These are phyloP conservation scores for Gymnopilus dilepis DNA, from an alignment of 768 basidiomycete genomes.

Conservation along the genomic window DNA sequence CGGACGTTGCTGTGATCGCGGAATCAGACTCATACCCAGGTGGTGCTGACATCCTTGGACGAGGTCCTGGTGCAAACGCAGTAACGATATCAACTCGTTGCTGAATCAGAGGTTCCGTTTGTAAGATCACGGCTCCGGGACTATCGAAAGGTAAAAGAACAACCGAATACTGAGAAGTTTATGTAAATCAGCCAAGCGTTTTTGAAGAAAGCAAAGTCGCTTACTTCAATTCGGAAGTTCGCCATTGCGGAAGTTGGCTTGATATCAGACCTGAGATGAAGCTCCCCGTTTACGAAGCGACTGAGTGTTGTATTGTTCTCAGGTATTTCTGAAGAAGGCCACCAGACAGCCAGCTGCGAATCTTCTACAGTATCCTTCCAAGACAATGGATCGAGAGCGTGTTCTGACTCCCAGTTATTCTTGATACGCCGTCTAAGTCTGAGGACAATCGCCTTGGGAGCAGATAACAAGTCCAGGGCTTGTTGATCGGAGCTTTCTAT, in stretches of 20 bases:
- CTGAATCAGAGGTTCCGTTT: constrained; percentile 31
- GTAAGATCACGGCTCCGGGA: constrained; percentile 31
- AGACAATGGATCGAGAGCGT: constrained; percentile 14
- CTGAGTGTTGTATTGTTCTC: constrained; percentile 28
- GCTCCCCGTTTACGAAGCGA: constrained; percentile 39
- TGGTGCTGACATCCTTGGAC: constrained; percentile 36
- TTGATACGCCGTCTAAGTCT: constrained; percentile 27
- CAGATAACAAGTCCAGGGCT: constrained; percentile 39
- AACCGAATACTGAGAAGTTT: constrained; percentile 1
- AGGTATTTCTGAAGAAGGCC: constrained; percentile 23
- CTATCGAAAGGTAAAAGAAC: constrained; percentile 44
- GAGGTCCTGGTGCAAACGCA: constrained; percentile 34
- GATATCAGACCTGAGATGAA: constrained; percentile 39
- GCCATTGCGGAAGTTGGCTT: constrained; percentile 44
- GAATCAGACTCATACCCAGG: constrained; percentile 31
- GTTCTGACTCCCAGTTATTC: constrained; percentile 28
- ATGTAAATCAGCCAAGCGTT: background rate
- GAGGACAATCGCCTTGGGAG: constrained; percentile 36
- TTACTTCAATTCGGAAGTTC: constrained; percentile 44
- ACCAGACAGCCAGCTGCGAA: constrained; percentile 25
- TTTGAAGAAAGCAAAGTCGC: background rate
- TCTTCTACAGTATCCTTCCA: constrained; percentile 21
- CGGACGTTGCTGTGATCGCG: background rate
- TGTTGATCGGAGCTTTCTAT: constrained; percentile 38
- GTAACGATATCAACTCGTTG: constrained; percentile 42